Evolutionary conservation across 2,329 filamentous ascomycete species (phyloP).

Genomic region (Dactylonectria macrodidyma): DNA sequence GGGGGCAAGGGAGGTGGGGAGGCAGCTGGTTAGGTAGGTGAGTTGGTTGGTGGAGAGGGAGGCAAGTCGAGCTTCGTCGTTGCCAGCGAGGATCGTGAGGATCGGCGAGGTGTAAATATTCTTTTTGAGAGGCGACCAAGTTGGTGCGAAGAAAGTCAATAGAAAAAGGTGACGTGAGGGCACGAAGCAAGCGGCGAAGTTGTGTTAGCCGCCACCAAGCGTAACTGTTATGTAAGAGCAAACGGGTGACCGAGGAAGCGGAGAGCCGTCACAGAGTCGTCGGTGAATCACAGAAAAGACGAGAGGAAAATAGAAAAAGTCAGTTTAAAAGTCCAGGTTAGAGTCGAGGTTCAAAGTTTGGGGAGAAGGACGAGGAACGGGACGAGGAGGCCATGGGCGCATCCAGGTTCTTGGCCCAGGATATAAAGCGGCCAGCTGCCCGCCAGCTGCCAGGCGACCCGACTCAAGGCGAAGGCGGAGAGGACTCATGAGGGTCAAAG

Average conservation of each 20-base stretch:
- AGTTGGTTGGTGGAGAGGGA: constrained; percentile 8
- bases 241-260: constrained; percentile 9
- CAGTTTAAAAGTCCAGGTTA: constrained; percentile 6
- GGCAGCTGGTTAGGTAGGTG: constrained; percentile 12
- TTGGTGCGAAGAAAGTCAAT: constrained; percentile 19
- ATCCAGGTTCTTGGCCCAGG: constrained; percentile 17
- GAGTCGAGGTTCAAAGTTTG: constrained; percentile 2
- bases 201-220: constrained; percentile 23
- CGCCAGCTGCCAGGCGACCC: constrained; percentile 1
- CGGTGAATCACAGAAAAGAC: constrained; percentile 10
- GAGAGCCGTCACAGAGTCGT: constrained; percentile 5
- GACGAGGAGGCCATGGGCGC: constrained; percentile 10
- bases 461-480: constrained; percentile 9
- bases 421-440: constrained; percentile 24
- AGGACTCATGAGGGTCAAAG: constrained; percentile 25
- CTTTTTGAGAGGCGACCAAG: constrained; percentile 4
- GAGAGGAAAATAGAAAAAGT: background rate
- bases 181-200: constrained; percentile 24
- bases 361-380: constrained; percentile 11
- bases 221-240: constrained; percentile 36
- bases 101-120: constrained; percentile 3
- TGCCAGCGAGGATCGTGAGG: constrained; percentile 5
- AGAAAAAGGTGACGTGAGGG: constrained; percentile 18
- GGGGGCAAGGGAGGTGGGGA: constrained; percentile 30
- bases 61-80: constrained; percentile 10